Percentiles rank a stretch among this genome's conserved stretches.
Evolutionary conservation across 2,329 filamentous ascomycete genomes (phyloP).

Genomic region (Microcyclosporella mali): DNA sequence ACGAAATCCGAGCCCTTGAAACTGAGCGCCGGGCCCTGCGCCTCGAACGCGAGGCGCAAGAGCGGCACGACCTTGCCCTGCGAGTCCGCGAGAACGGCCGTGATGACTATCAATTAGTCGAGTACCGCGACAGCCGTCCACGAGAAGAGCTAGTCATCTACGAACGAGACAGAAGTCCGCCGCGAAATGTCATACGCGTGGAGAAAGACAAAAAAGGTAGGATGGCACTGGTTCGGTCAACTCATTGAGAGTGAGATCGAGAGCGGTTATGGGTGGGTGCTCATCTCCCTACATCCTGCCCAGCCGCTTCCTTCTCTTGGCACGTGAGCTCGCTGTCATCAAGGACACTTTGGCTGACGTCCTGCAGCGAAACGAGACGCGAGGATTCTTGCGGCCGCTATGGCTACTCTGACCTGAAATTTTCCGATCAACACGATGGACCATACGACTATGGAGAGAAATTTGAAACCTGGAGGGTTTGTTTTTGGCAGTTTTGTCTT

Average conservation of each 20-base stretch:
- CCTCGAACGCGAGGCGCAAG: conserved; percentile 50
- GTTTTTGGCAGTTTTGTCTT: no score
- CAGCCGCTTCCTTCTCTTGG: not conserved
- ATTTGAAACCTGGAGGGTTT: no score
- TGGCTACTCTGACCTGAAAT: conserved; percentile 36
- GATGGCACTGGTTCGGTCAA: conserved; percentile 77
- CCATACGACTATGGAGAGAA: no score
- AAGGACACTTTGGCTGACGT: conserved; percentile 13
- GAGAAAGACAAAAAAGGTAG: conserved; percentile 94
- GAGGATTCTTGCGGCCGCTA: conserved; percentile 40
- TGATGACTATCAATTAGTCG: conserved; percentile 44
- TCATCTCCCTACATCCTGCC: not conserved
- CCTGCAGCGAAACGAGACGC: conserved; percentile 38
- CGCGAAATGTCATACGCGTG: conserved; percentile 58
- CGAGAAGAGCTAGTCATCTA: conserved; percentile 57
- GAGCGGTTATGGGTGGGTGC: conserved; percentile 5
- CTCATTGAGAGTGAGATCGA: conserved; percentile 51
- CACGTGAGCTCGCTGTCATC: not conserved
- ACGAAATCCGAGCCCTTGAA: conserved; percentile 67
- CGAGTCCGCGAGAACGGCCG: conserved; percentile 40
- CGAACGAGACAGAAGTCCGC: conserved; percentile 36
- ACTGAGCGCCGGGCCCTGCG: conserved; percentile 55
- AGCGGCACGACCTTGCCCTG: conserved; percentile 32
- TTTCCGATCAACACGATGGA: no score
- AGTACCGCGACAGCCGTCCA: conserved; percentile 42